These are phyloP conservation scores for Brassica nigra DNA, from an alignment of 345 rosid genomes.

Conservation along the genomic window DNA sequence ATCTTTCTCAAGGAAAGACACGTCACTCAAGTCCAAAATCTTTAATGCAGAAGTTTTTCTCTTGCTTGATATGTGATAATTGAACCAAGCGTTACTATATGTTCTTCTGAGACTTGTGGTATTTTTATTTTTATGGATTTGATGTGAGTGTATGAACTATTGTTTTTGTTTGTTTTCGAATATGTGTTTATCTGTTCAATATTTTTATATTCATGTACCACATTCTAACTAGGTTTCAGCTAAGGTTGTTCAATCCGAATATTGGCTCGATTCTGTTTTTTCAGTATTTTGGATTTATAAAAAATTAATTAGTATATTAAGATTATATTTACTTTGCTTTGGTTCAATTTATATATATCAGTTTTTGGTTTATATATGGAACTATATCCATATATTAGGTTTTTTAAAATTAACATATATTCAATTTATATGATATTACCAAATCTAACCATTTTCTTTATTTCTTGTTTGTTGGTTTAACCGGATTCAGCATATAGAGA, in stretches of 20 bases:
- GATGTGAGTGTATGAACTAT: constrained; percentile 1
- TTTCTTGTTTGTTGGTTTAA: not conserved
- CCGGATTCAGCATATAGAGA: not conserved
- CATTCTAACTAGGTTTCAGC: not conserved
- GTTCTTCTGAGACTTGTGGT: constrained; percentile 10
- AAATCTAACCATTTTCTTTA: too few relatives aligned
- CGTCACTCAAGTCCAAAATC: constrained; percentile 38
- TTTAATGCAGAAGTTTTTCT: constrained; percentile 46
- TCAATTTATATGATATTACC: too few relatives aligned
- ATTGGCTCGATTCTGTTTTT: too few relatives aligned
- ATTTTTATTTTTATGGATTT: not conserved
- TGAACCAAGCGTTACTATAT: constrained; percentile 6
- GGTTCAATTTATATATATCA: too few relatives aligned
- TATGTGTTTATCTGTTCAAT: not conserved
- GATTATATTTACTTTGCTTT: too few relatives aligned
- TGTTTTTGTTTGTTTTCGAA: not conserved
- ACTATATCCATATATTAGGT: too few relatives aligned
- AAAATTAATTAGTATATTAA: too few relatives aligned
- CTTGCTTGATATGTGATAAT: constrained; percentile 61
- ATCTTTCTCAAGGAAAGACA: constrained; percentile 26
- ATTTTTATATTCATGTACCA: not conserved
- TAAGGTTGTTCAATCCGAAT: too few relatives aligned
- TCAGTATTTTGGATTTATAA: too few relatives aligned
- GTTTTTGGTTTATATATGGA: too few relatives aligned
- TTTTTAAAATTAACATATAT: too few relatives aligned